phyloP scores from a whole-genome alignment of 495 filamentous ascomycete genomes.

The Hapsidospora chrysogenum region DNA sequence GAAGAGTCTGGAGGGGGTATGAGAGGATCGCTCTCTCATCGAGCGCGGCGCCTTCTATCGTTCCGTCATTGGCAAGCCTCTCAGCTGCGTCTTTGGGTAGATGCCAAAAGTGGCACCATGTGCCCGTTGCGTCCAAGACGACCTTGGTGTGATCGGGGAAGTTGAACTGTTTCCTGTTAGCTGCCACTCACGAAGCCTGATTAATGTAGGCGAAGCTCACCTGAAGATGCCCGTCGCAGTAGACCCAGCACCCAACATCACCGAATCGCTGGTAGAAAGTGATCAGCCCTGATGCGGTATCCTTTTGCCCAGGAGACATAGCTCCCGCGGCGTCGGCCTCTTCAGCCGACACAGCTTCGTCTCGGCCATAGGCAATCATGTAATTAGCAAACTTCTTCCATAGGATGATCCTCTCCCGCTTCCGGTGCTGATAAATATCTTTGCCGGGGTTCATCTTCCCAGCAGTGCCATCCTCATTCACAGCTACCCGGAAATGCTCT shows the following conservation, averaged over 20 bases:
- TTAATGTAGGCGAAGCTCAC: slow-evolving; percentile 15
- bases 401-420: slow-evolving; percentile 55
- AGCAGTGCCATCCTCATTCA: slow-evolving; percentile 31
- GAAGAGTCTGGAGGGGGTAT: slow-evolving; percentile 39
- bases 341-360: slow-evolving; percentile 29
- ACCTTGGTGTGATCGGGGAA: slow-evolving; percentile 97
- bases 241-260: slow-evolving; percentile 79
- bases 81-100: slow-evolving; percentile 53
- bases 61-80: slow-evolving; percentile 41
- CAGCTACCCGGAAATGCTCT: slow-evolving; percentile 36
- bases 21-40: slow-evolving; percentile 41
- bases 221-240: slow-evolving; percentile 75
- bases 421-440: slow-evolving; percentile 48
- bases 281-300: slow-evolving; percentile 43
- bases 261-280: slow-evolving; percentile 82
- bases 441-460: slow-evolving; percentile 34
- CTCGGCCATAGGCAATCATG: slow-evolving; percentile 53
- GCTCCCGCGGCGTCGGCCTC: slow-evolving; percentile 12
- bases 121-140: slow-evolving; percentile 56
- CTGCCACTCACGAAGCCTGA: slow-evolving; percentile 1
- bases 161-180: too few species aligned
- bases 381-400: slow-evolving; percentile 92
- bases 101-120: slow-evolving; percentile 72
- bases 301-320: slow-evolving; percentile 33
- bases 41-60: slow-evolving; percentile 49